Percentiles rank a stretch among this genome's conserved stretches.
Evolutionary conservation across 352 stramenopile species (phyloP).

Genomic region (Phytopythium ostracodes): DNA sequence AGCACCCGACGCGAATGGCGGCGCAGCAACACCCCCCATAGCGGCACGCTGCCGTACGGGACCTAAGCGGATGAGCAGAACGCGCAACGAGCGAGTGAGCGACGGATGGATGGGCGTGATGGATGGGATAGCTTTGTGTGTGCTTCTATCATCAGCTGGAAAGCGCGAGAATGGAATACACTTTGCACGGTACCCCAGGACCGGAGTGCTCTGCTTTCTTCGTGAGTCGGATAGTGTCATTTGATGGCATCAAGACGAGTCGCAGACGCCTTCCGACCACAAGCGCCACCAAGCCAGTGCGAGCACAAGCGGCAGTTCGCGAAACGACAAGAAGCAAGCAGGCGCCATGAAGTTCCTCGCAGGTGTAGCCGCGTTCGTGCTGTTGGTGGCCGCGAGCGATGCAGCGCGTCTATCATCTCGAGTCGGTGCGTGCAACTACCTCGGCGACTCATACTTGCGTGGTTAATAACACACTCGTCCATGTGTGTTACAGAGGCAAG

Average conservation of each 20-base stretch:
- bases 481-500: background rate
- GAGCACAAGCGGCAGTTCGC: background rate
- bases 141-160: background rate
- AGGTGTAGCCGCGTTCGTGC: background rate
- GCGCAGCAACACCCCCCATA: background rate
- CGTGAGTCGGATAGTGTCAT: background rate
- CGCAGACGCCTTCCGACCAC: background rate
- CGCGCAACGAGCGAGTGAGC: background rate
- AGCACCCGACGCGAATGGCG: background rate
- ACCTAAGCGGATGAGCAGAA: background rate
- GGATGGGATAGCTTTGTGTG: background rate
- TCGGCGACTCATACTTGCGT: background rate
- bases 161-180: background rate
- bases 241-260: background rate
- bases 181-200: background rate
- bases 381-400: background rate
- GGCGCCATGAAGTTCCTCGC: background rate
- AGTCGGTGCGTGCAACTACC: background rate
- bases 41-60: constrained; percentile 4
- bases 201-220: background rate
- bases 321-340: background rate
- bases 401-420: background rate
- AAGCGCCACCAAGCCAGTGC: too few relatives aligned
- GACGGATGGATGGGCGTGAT: background rate
- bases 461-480: background rate